Evolutionary conservation across 116 monocot species (phyloP), one percentile per base, ranked within the genome.

Genomic region (Zostera marina): DNA sequence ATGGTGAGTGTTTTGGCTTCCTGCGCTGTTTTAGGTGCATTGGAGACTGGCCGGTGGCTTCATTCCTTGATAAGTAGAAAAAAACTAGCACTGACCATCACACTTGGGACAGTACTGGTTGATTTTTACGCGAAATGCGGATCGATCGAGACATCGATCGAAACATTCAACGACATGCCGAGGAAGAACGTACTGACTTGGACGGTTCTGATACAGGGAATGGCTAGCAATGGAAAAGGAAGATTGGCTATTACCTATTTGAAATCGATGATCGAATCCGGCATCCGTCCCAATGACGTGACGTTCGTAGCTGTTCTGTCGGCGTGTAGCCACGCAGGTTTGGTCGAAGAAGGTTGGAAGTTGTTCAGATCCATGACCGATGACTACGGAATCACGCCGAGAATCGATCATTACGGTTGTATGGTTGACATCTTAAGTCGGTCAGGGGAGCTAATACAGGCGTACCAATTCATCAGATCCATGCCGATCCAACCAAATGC

Each of bases 111-210:
- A 12, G 79, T 79, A 9, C 63, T 87, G 4, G 70, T 87, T 10
- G 82, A 87, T 47, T 76, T 82, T 24, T 82, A 87, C 63, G 82
- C 87, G 1, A 87, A 87, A 60, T 87, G 82, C 52, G 87, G 87
- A 21, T 76, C 72, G 49, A 76, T 79, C 7, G 66, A 59, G 22
- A 72, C 39, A 23, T 59, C 79, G 11, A 9, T 77, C 0, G 69
- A 70, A 47, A 67, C 58, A 3, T 87, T 87, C 25, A 62, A 54
- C 19, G 64, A 53, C 22, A 82, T 82, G 70, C 74, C 71, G 6
- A 12, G 25, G 44, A 79, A 69, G 68, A 87, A 87, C 63, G 68
- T 74, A 11, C 72, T 79, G 74, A 66, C 72, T 9, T 88, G 82
- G 79, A 69, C 79, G 0, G 79, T 68, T 41, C 46, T 82, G 23